Evolutionary conservation across 805 yeast genomes (phyloP), one percentile per base, ranked within the genome.

Genomic region (Myxozyma kluyveri): DNA sequence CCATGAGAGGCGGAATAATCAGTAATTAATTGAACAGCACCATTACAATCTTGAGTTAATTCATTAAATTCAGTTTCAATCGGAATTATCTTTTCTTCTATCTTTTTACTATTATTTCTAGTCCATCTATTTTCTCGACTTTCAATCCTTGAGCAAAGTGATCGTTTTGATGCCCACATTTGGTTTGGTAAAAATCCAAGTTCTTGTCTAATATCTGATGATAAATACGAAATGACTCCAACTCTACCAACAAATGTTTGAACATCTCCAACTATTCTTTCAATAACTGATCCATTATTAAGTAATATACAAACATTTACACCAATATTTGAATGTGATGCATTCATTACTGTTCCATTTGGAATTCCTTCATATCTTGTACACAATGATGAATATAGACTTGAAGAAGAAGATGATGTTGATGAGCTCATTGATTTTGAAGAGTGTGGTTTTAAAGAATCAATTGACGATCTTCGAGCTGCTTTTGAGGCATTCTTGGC

Each of bases 231-330:
- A 14, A 66, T 49, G 1, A 65, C 63, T 1, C 69, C 69, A 3
- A 64, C 44, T 10, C 69, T 57, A 3, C 69, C 69, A 9, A 66
- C 60, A n/a, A 65, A 57, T 19, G 57, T 42, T 42, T 57, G 54
- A 18, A 66, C 41, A 23, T 43, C 37, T 3, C 47, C 43, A 3
- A 64, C 44, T 14, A 37, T 24, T 12, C 58, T 45, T 21, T 47
- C 50, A 3, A 50, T 14, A 3, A 44, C 32, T 4, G 5, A 17
- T 23, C 54, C 53, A 3, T 24, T 5, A 4, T 45, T 10, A n/a
- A 24, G 22, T 35, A 18, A 45, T 9, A 56, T 42, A 12, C 27
- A 18, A 12, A 52, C 46, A 2, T 39, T 14, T 12, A 37, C 38
- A n/a, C 14, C 24, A 4, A 45, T 26, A 18, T 44, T 41, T 9